phyloP scores from a whole-genome alignment of 495 filamentous ascomycete species.

The Hyphodiscus hymeniophilus region DNA sequence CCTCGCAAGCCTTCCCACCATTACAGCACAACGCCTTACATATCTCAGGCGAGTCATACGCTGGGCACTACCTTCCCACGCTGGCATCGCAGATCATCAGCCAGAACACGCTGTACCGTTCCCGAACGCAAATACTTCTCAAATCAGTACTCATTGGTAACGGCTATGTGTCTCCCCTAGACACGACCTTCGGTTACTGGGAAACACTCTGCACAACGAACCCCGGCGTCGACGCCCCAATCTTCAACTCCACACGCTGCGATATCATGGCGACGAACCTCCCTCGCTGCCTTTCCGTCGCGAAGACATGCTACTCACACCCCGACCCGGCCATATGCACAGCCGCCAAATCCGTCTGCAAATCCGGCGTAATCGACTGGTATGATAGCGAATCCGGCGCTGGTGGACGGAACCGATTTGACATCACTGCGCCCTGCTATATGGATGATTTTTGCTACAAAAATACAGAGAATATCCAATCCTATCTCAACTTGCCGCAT shows the following conservation, averaged over 20 bases:
- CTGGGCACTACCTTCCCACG: conserved; percentile 8
- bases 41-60: conserved; percentile 30
- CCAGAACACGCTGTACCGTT: neutral
- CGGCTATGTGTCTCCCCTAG: conserved; percentile 29
- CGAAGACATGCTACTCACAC: conserved; percentile 21
- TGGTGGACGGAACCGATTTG: conserved; percentile 35
- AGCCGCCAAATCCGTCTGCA: conserved; percentile 24
- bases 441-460: conserved; percentile 32
- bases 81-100: conserved; percentile 5
- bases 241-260: conserved; percentile 36
- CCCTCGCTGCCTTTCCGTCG: conserved; percentile 32
- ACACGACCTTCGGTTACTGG: conserved; percentile 32
- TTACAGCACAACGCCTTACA: conserved; percentile 22
- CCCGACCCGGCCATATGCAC: conserved; percentile 27
- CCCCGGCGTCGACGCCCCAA: conserved; percentile 10
- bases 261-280: conserved; percentile 34
- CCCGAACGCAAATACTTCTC: conserved; percentile 23
- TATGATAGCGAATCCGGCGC: conserved; percentile 1
- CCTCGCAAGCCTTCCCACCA: conserved; percentile 32
- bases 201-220: conserved; percentile 38
- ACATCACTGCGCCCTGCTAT: conserved; percentile 31
- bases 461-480: conserved; percentile 20
- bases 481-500: conserved; percentile 32
- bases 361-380: neutral
- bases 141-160: conserved; percentile 33